Evolutionary conservation across 495 filamentous ascomycete genomes (phyloP), one percentile per base, ranked within the genome.

Genomic region (Poronia punctata): DNA sequence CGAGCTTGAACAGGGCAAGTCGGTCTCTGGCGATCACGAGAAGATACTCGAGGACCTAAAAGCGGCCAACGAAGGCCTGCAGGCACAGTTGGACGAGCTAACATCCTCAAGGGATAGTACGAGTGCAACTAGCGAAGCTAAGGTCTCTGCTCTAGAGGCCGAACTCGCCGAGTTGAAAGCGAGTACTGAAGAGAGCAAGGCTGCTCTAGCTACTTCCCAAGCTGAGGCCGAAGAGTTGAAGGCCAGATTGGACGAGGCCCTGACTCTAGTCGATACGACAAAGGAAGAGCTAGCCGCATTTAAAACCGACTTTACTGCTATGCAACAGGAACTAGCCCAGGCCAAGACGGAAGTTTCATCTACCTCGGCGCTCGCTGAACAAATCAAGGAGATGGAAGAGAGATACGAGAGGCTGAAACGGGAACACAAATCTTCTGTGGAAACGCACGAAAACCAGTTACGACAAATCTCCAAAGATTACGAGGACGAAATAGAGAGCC

Each of bases 401-500:
- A 48, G 48, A 2, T 62, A 66, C 9, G 58, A 63, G 14, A 66
- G 67, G 40, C 57, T 75, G 15, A 71, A 67, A 45, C 64, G 68
- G 14, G 70, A 74, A 18, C 58, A 56, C 31, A 60, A 64, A 29
- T 49, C 62, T 23, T 68, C 66, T 0, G 38, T 56, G 22, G 63
- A 68, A 11, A 71, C 68, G 38, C 72, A 76, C 46, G 54, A 65
- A 34, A 57, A 67, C 43, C 66, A 74, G 38, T 59, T 78, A 14
- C 50, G 67, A 48, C 63, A 65, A 30, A 43, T 78, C 43, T 70
- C 70, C 19, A 58, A 72, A 36, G 74, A 78, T 26, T 74, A 75
- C 48, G 65, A 74, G 38, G 58, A 64, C 16, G 74, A 78, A 45
- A 75, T 78, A 26, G 74, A 76, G 45, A 67, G 68, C 29, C 66